Evolutionary conservation across 176 grass and related monocot genomes (phyloP), one percentile per base, ranked within the genome.

Genomic region (Oryza glaberrima): DNA sequence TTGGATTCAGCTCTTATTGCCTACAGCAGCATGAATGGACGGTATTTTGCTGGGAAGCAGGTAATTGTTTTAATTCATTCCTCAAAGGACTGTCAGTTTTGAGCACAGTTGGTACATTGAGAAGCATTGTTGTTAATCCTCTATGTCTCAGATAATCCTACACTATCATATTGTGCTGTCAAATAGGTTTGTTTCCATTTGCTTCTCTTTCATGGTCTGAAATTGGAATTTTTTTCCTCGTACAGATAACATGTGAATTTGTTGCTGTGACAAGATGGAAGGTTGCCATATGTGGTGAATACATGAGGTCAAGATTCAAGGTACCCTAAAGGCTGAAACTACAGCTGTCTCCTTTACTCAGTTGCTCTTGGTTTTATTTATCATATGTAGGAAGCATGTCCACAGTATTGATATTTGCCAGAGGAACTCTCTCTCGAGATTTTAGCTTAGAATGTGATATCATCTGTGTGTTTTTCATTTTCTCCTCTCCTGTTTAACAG

Each of bases 31-130:
- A 94, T 94, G 46, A 96, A 98, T 85, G 91, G 90, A 17, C 91
- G 96, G 35, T 98, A 87, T 92, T 98, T 94, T 89, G 93, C 93
- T 81, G 96, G 93, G 81, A 98, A 92, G 78, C 93, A 95, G 93
- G 96, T 98, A 84, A 72, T 34, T 45, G 45, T 9, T 69, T 65
- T 25, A 17, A 73, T 75, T 49, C 52, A 19, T 70, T 86, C 34
- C 13, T 70, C 38, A 54, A 54, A 41, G 52, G 23, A 70, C 28
- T 75, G 81, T 22, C 19, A 34, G 71, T 20, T 64, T 40, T 76
- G 30, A 72, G 32, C 9, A 67, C 1, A 48, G 19, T 68, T 75
- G 35, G 8, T 77, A 76, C 15, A 54, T 10, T 38, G 23, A 68
- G 73, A 22, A 65, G 3, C 48, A 72, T 72, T 71, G 0, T 68